A percentile compares a stretch with the other conserved stretches of the same genome.
phyloP scores from a whole-genome alignment of 495 filamentous ascomycete species.

The Tuber indicum region DNA sequence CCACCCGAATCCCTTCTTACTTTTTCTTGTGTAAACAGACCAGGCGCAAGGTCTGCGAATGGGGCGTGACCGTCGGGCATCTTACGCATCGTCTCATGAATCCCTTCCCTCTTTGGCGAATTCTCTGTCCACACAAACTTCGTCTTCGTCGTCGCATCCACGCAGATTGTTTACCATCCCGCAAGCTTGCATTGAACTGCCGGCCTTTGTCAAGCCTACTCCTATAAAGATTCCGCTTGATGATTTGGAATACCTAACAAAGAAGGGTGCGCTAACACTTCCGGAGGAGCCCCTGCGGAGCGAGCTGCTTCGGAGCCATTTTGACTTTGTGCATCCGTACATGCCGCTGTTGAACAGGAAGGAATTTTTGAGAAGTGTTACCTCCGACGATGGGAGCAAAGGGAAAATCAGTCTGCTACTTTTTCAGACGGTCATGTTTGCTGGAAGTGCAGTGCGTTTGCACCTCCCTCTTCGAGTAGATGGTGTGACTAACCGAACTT shows the following conservation, averaged over 20 bases:
- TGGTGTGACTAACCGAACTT: constrained; percentile 13
- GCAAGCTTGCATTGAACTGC: constrained; percentile 49
- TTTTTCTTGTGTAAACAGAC: constrained; percentile 31
- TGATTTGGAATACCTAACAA: constrained; percentile 66
- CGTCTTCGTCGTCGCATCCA: constrained; percentile 45
- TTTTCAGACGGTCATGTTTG: constrained; percentile 79
- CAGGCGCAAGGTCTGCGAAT: constrained; percentile 44
- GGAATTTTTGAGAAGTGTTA: constrained; percentile 62
- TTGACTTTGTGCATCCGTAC: constrained; percentile 80
- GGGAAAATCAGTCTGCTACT: constrained; percentile 68
- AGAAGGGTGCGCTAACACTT: constrained; percentile 67
- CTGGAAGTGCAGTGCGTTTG: constrained; percentile 53
- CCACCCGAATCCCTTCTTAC: constrained; percentile 25
- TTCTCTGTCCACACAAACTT: constrained; percentile 43
- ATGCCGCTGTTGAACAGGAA: constrained; percentile 80
- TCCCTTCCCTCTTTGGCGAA: constrained; percentile 43
- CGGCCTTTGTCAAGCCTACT: constrained; percentile 66
- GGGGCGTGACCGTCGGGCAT: constrained; percentile 47
- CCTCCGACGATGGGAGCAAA: constrained; percentile 56
- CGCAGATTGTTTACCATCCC: constrained; percentile 44
- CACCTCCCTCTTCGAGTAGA: constrained; percentile 3
- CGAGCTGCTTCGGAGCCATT: constrained; percentile 65
- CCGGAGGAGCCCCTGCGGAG: constrained; percentile 62
- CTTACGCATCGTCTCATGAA: constrained; percentile 50
- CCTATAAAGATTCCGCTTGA: constrained; percentile 62